A percentile compares a stretch with the other conserved stretches of the same genome.
These are phyloP conservation scores for Leishmania arabica DNA, from an alignment of 208 protist species.

Conservation along the genomic window DNA sequence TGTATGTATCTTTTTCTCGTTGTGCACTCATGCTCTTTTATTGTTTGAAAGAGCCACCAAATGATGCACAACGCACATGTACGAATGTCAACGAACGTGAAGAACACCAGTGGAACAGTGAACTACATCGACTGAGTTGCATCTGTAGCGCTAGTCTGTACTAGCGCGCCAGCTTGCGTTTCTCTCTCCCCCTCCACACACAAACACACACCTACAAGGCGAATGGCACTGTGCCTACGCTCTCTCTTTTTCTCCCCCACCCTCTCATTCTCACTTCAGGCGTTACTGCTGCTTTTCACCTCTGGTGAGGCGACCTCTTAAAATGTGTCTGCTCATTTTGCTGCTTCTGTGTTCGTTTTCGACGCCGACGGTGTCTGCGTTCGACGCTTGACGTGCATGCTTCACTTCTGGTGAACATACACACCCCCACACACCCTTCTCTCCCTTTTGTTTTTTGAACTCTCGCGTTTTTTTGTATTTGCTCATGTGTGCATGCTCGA, in stretches of 20 bases:
- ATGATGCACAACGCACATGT: neutral
- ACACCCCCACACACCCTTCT: neutral
- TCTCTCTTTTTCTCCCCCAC: neutral
- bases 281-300: slow-evolving; percentile 7
- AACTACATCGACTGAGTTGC: neutral
- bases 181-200: neutral
- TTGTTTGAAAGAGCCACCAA: neutral
- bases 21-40: neutral
- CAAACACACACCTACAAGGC: neutral
- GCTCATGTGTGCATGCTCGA: neutral
- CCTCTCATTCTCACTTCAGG: neutral
- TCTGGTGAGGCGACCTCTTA: neutral
- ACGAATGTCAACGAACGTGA: neutral
- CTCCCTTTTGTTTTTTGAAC: neutral
- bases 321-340: neutral
- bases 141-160: neutral
- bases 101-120: neutral
- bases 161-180: neutral
- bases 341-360: neutral
- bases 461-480: neutral
- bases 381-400: neutral
- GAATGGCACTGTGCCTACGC: neutral
- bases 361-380: neutral
- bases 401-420: neutral
- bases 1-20: neutral